A percentile compares a stretch with the other conserved stretches of the same genome.
Evolutionary conservation across 306 rosid genomes (phyloP).

Genomic region (Purshia tridentata): DNA sequence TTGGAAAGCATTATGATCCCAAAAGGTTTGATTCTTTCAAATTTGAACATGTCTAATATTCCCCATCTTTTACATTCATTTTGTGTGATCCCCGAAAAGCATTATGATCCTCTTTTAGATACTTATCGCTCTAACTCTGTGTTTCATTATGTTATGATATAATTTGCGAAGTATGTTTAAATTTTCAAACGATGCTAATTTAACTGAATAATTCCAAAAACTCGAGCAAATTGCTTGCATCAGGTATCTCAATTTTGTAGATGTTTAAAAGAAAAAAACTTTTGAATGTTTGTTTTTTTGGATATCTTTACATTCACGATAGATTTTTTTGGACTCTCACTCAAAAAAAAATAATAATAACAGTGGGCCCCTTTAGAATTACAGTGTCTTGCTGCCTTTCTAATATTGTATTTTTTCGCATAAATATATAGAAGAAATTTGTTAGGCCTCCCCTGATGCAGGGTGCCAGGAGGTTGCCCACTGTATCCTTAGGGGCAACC

Average conservation of each 20-base stretch:
- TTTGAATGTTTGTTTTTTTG: too few relatives aligned
- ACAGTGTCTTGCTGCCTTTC: too few relatives aligned
- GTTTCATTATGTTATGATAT: neutral
- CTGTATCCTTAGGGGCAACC: neutral
- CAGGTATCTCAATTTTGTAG: neutral
- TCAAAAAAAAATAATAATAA: neutral
- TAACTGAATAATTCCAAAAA: neutral
- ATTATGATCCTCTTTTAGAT: too few relatives aligned
- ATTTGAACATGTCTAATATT: neutral
- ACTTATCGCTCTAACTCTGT: neutral
- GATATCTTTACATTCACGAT: neutral
- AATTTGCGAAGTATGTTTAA: neutral
- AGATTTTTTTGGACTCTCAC: neutral
- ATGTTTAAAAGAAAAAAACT: too few relatives aligned
- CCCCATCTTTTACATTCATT: neutral
- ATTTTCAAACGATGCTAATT: neutral
- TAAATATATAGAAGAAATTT: too few relatives aligned
- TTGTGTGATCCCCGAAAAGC: too few relatives aligned
- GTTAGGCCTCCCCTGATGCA: too few relatives aligned
- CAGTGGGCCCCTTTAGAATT: neutral
- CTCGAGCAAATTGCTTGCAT: neutral
- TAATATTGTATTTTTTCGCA: too few relatives aligned
- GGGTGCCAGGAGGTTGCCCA: too few relatives aligned
- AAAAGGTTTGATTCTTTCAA: constrained; percentile 51
- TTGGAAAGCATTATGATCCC: constrained; percentile 67